These are phyloP conservation scores for Nakaseomyces delphensis DNA, from an alignment of 1,139 yeast genomes.

Conservation along the genomic window DNA sequence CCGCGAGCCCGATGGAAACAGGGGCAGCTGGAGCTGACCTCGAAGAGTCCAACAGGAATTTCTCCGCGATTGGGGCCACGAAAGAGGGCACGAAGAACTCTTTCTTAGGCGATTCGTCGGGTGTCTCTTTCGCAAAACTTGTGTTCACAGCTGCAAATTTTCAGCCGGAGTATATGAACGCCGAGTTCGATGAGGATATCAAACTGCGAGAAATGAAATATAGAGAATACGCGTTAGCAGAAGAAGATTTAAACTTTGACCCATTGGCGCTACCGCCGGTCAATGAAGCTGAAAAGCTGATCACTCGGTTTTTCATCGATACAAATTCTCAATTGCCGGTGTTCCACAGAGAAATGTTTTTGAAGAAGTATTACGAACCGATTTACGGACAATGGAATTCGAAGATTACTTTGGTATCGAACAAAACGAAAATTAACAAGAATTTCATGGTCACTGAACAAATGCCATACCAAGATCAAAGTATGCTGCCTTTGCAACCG, in stretches of 20 bases:
- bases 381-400: constrained; percentile 60
- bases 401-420: constrained; percentile 51
- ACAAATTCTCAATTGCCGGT: constrained; percentile 77
- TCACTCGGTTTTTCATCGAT: constrained; percentile 66
- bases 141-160: constrained; percentile 70
- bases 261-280: constrained; percentile 51
- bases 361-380: constrained; percentile 60
- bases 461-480: constrained; percentile 4
- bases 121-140: constrained; percentile 64
- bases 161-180: constrained; percentile 32
- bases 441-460: constrained; percentile 18
- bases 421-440: constrained; percentile 44
- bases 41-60: constrained; percentile 19
- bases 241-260: constrained; percentile 15
- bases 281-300: constrained; percentile 54
- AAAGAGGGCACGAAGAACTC: constrained; percentile 33
- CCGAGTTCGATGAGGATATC: constrained; percentile 20
- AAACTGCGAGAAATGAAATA: constrained; percentile 19
- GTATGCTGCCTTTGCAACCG: constrained; percentile 10
- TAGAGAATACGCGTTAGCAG: constrained; percentile 17
- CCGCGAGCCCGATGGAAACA: constrained; percentile 10
- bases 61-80: constrained; percentile 20
- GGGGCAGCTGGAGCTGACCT: constrained; percentile 15
- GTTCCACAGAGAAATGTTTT: constrained; percentile 69
- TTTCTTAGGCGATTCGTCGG: constrained; percentile 47